Base-by-base conservation (phyloP, 2,329 filamentous ascomycete genomes). In the Fusarium solani-melongenae region DNA sequence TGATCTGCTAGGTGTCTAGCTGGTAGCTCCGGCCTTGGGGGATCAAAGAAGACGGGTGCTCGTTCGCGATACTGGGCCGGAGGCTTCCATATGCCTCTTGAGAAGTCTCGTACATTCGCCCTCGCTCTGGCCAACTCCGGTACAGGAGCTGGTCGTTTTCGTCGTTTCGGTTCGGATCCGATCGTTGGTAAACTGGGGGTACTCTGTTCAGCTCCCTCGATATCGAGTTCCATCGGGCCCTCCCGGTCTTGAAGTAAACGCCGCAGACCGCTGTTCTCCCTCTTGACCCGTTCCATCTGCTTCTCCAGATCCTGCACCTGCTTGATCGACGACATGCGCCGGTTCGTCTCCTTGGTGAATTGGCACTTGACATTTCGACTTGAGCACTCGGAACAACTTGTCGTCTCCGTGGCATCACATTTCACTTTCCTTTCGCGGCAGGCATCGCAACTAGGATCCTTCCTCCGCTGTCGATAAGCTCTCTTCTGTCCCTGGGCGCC, bases 321-420 rank as follows among this genome's bases (percentile, higher is more conserved):
- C 89, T 98, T 99, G 84, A 98, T 98, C 2, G 96, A 98, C 20
- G 96, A 98, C 96, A 99, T 99, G 71, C 96, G 91, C 67, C 96
- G 90, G 82, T 99, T 99, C 14, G 96, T 99, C 83, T 99, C 96
- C 84, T 99, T 99, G 58, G 96, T 99, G 81, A 99, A 99, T 80
- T 98, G 96, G 81, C 96, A 99, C 82, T 97, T 97, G 74, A 98
- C 96, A 80, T 96, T 97, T 74, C 96, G 92, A 81, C 95, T 98
- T 6, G 94, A 96, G 84, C 96, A 99, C 84, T 99, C 96, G 2
- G 96, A 98, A 82, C 96, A 99, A 83, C 96, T 98, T 12, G 94
- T 92, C 20, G 94, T 98, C 81, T 98, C 96, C 17, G 96, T 98
- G 34, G 96, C 96, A 85, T 99, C 96, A 82, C 96, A 99, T 88